Base-by-base conservation (phyloP, 2,329 filamentous ascomycete genomes). In the Sporothrix humicola region DNA sequence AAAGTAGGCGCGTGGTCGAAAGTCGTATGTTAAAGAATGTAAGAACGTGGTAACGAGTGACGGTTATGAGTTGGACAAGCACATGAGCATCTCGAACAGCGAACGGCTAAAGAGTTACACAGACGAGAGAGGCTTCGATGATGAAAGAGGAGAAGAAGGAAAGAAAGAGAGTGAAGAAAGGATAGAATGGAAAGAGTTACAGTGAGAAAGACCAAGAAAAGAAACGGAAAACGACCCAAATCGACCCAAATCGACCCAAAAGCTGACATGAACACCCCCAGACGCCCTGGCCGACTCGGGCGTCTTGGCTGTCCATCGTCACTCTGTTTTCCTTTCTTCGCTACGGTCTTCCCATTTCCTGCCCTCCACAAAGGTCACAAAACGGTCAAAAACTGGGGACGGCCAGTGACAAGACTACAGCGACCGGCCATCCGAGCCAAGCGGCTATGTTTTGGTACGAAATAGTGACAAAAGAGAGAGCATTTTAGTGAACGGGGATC, bases 251-350 rank as follows among this genome's bases (percentile, higher is more conserved):
- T 12, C 15, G 1, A 6, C 6, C 17, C 61, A 44, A 63, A 63
- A 37, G 31, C 37, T 66, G 42, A 66, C 61, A 66, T 15, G 61
- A 23, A 66, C 42, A 42, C 61, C 20, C 61, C 59, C n/a, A 6
- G 48, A 65, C 26, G 37, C 59, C 42, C 59, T 65, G 59, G 7
- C n/a, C 59, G 59, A 65, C 37, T 65, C 59, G 37, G 37, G 59
- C n/a, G 61, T 66, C 61, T 66, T 66, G 61, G 61, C 61, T 48
- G 61, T 48, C 42, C 61, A 66, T 66, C 61, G 61, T 48, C 42
- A 66, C 61, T 66, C 61, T 23, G 20, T 13, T 66, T 48, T 44
- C 10, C 9, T 13, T 17, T 23, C 42, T 20, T 12, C n/a, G 5
- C 7, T 13, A 26, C 23, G 23, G 23, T 42, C 37, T 3, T 20